These are phyloP conservation scores for Cryptomeria japonica DNA, from an alignment of 75 land plant genomes.

Conservation along the genomic window DNA sequence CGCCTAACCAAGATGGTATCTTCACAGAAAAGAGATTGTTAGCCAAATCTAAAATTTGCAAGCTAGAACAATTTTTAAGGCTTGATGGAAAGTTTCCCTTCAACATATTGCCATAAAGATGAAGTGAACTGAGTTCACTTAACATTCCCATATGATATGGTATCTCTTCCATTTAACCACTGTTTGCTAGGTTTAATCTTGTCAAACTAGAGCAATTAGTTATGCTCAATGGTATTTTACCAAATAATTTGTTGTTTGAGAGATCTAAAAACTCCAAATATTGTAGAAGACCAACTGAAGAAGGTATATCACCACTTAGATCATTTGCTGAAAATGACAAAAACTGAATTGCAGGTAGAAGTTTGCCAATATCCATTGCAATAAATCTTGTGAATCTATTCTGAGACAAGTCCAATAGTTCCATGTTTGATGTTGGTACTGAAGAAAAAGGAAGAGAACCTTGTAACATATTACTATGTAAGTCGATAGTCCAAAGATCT, in stretches of 20 bases:
- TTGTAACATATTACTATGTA: no score
- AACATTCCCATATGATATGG: not conserved
- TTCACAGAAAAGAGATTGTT: slow-evolving; percentile 43
- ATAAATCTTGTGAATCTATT: not conserved
- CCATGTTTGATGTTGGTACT: no score
- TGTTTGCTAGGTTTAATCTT: not conserved
- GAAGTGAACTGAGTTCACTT: not conserved
- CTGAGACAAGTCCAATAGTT: no score
- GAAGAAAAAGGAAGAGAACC: no score
- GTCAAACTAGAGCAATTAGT: not conserved
- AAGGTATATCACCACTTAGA: no score
- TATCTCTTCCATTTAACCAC: no score
- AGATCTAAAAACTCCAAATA: no score
- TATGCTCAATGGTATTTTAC: no score
- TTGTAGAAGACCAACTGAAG: no score
- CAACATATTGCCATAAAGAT: slow-evolving; percentile 22
- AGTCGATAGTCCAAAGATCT: no score
- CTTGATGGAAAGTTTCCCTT: slow-evolving; percentile 3
- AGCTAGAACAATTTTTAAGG: slow-evolving; percentile 15
- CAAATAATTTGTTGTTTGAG: no score
- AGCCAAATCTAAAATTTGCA: slow-evolving; percentile 49
- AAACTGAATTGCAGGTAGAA: not conserved
- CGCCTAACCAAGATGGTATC: slow-evolving; percentile 48
- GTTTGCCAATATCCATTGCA: not conserved
- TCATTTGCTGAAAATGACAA: not conserved